These are phyloP conservation scores for Serendipita vermifera DNA, from an alignment of 768 basidiomycete species.

Conservation along the genomic window DNA sequence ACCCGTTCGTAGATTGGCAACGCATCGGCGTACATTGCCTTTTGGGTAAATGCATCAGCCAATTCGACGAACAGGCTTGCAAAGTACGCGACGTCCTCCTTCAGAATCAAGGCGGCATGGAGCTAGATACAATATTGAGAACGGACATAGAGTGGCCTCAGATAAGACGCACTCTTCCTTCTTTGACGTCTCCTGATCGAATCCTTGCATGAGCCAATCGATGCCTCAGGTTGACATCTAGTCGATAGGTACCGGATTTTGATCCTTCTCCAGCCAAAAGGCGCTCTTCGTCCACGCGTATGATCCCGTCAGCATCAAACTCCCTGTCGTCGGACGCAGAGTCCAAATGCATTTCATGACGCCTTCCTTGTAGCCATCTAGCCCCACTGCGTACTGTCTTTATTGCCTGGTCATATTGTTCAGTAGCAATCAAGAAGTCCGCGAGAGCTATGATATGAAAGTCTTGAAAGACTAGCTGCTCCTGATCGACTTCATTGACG, in stretches of 20 bases:
- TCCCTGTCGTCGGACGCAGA: slow-evolving; percentile 77
- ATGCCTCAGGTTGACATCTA: slow-evolving; percentile 71
- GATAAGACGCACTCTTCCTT: slow-evolving; percentile 55
- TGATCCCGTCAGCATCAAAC: slow-evolving; percentile 42
- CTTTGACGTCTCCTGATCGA: slow-evolving; percentile 62
- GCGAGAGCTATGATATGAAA: slow-evolving; percentile 64
- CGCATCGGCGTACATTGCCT: slow-evolving; percentile 65
- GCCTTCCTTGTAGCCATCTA: slow-evolving; percentile 84
- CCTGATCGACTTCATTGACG: slow-evolving; percentile 26
- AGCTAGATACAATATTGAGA: slow-evolving; percentile 32
- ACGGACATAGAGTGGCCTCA: not conserved
- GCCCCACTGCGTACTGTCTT: slow-evolving; percentile 59
- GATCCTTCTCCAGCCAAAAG: slow-evolving; percentile 30
- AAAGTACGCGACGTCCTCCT: slow-evolving; percentile 63
- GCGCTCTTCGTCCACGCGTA: slow-evolving; percentile 12
- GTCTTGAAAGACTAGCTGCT: slow-evolving; percentile 29
- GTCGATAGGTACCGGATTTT: slow-evolving; percentile 42
- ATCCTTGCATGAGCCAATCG: slow-evolving; percentile 73
- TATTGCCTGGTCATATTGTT: slow-evolving; percentile 54
- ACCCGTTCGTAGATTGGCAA: slow-evolving; percentile 67
- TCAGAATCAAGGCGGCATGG: slow-evolving; percentile 60
- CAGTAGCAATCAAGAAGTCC: slow-evolving; percentile 65
- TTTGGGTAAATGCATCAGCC: slow-evolving; percentile 71
- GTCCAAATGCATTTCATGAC: slow-evolving; percentile 66
- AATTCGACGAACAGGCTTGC: slow-evolving; percentile 69